Conservation (phyloP, 1,284 basidiomycete species). For the Laetiporus sulphureus region DNA sequence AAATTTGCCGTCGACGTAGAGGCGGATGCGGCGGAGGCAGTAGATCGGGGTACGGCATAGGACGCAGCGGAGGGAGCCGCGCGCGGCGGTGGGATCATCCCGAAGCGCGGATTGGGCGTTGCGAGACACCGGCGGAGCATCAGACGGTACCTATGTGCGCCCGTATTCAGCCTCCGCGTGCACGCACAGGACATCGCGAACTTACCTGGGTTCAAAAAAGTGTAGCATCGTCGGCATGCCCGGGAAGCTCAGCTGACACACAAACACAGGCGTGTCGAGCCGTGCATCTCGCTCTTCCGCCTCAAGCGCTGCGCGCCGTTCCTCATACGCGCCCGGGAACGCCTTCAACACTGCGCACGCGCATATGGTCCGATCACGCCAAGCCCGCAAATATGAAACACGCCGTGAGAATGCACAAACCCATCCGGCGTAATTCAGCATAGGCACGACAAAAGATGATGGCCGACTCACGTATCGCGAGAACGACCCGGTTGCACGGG, state of each 20-base stretch:
- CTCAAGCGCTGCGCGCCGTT: conserved; percentile 55
- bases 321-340: conserved; percentile 50
- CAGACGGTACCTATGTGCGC: conserved; percentile 56
- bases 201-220: conserved; percentile 81
- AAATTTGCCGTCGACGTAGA: conserved; percentile 20
- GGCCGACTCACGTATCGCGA: conserved; percentile 58
- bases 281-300: conserved; percentile 72
- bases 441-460: neutral
- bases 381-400: conserved; percentile 1
- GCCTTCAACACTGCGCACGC: conserved; percentile 47
- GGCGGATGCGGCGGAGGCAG: conserved; percentile 4
- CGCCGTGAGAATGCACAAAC: neutral
- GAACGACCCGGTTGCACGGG: conserved; percentile 59
- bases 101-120: conserved; percentile 69
- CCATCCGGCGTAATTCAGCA: neutral
- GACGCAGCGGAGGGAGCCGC: conserved; percentile 1
- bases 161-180: neutral
- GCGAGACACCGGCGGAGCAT: conserved; percentile 92
- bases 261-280: conserved; percentile 86
- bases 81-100: conserved; percentile 79
- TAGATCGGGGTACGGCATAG: conserved; percentile 25
- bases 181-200: neutral
- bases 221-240: conserved; percentile 86
- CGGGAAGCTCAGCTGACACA: conserved; percentile 87
- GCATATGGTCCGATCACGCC: neutral